Evolutionary conservation across 1,139 yeast species (phyloP).

Genomic region (Geotrichum candidum): DNA sequence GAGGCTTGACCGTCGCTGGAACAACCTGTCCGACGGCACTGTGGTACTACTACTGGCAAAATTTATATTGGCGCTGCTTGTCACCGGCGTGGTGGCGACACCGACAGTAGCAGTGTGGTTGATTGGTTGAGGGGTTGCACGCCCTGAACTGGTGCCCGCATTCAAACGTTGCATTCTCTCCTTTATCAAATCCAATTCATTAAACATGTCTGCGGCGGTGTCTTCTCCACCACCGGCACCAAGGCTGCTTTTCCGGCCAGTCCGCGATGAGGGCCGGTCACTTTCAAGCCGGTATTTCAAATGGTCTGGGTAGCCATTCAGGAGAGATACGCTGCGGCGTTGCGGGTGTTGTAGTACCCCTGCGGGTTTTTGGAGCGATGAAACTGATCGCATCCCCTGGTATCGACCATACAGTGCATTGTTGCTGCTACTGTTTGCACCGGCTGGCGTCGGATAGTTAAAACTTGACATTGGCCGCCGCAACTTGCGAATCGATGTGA

Average conservation of each 20-base stretch:
- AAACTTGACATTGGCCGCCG: not conserved
- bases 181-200: slow-evolving; percentile 18
- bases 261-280: not conserved
- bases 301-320: not conserved
- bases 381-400: not conserved
- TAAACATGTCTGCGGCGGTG: slow-evolving; percentile 14
- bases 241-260: not conserved
- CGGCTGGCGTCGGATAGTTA: not conserved
- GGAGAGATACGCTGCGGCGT: not conserved
- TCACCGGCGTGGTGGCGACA: too few relatives aligned
- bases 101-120: not conserved
- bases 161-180: slow-evolving; percentile 17
- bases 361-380: not conserved
- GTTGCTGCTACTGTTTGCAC: not conserved
- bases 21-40: not conserved
- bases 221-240: not conserved
- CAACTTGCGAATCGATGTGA: not conserved
- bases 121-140: not conserved
- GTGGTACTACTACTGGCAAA: not conserved
- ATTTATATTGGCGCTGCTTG: too few relatives aligned
- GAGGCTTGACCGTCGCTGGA: not conserved
- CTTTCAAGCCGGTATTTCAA: not conserved
- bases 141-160: not conserved
- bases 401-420: not conserved
- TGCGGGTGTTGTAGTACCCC: not conserved